Percentiles rank a stretch among this genome's conserved stretches.
Conservation (phyloP, 2,329 filamentous ascomycete genomes). For the Colletotrichum agaves region DNA sequence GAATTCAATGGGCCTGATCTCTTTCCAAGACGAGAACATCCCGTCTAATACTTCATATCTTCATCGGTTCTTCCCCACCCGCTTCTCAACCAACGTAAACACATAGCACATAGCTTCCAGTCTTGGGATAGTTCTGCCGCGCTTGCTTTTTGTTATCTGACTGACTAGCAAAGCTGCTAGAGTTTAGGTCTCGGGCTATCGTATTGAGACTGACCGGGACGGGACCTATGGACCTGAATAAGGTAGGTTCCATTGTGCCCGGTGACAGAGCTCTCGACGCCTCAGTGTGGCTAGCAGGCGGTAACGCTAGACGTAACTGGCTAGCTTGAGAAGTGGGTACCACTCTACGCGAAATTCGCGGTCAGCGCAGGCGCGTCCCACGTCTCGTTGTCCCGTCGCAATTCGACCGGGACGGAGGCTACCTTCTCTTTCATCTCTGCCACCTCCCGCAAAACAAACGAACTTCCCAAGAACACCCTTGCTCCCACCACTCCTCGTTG, state of each 20-base stretch:
- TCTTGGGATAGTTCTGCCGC: no score
- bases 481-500: constrained; percentile 4
- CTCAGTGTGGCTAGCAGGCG: constrained; percentile 15
- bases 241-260: no score
- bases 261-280: not conserved
- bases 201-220: no score
- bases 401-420: constrained; percentile 15
- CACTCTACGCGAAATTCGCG: constrained; percentile 40
- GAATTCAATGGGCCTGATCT: no score
- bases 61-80: no score
- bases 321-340: constrained; percentile 7
- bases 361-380: constrained; percentile 37
- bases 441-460: constrained; percentile 17
- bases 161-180: no score
- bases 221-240: not conserved
- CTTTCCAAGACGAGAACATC: no score
- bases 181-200: no score
- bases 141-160: no score
- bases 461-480: constrained; percentile 19
- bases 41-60: no score
- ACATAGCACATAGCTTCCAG: no score
- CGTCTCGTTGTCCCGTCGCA: constrained; percentile 36
- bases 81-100: no score
- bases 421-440: constrained; percentile 32
- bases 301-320: not conserved